phyloP scores from a whole-genome alignment of 768 basidiomycete genomes.

The Gelatoporia subvermispora region DNA sequence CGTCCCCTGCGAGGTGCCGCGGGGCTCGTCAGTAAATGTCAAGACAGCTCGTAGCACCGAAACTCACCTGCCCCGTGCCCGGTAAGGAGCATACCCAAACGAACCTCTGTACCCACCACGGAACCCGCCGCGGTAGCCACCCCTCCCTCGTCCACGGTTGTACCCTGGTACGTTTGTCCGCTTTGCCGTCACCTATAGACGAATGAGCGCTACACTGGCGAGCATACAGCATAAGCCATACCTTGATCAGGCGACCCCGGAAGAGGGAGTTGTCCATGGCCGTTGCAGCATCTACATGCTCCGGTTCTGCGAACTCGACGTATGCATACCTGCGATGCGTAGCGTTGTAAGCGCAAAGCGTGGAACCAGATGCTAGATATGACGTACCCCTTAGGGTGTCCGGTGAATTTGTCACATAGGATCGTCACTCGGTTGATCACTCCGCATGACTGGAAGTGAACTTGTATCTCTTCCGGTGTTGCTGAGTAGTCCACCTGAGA shows the following conservation, averaged over 20 bases:
- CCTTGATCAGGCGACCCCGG: constrained; percentile 89
- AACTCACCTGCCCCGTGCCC: constrained; percentile 69
- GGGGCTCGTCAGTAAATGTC: constrained; percentile 1
- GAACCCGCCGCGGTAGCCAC: constrained; percentile 41
- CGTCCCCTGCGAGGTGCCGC: constrained; percentile 43
- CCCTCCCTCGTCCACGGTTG: constrained; percentile 73
- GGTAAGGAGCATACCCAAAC: constrained; percentile 57
- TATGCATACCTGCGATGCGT: constrained; percentile 76
- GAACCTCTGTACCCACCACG: constrained; percentile 54
- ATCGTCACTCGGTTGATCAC: constrained; percentile 99
- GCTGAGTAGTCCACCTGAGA: constrained; percentile 92
- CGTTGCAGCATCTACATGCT: constrained; percentile 85
- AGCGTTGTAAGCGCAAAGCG: constrained; percentile 6
- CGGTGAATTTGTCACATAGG: constrained; percentile 98
- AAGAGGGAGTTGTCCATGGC: constrained; percentile 96
- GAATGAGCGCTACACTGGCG: background rate
- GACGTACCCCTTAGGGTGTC: constrained; percentile 93
- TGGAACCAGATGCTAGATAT: background rate
- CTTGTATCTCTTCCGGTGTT: constrained; percentile 97
- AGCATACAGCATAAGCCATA: constrained; percentile 29
- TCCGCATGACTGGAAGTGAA: constrained; percentile 95
- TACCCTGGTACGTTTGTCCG: constrained; percentile 95
- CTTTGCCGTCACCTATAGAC: constrained; percentile 81
- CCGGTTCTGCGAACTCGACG: constrained; percentile 95
- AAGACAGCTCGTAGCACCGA: background rate